phyloP scores from a whole-genome alignment of 2,329 filamentous ascomycete genomes.

The Plenodomus tracheiphilus region DNA sequence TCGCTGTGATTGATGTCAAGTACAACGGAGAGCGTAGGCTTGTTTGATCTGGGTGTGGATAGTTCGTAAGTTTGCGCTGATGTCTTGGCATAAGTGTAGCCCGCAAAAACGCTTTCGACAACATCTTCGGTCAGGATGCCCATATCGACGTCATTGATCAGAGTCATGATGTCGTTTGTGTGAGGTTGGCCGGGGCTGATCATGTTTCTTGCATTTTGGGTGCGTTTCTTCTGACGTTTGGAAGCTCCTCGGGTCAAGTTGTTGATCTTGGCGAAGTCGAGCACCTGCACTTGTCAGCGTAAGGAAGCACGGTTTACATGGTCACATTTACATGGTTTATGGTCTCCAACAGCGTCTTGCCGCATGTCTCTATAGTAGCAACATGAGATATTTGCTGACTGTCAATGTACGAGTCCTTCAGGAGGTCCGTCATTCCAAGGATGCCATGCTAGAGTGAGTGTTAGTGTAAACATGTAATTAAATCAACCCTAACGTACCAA shows the following conservation, averaged over 20 bases:
- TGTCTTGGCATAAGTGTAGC: conserved; percentile 39
- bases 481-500: conserved; percentile 32
- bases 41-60: conserved; percentile 15
- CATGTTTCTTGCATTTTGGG: conserved; percentile 33
- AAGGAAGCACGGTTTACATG: neutral
- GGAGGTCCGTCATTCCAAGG: conserved; percentile 48
- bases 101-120: conserved; percentile 43
- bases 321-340: conserved; percentile 43
- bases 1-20: conserved; percentile 41
- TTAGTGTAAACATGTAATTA: neutral
- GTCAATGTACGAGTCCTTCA: conserved; percentile 38
- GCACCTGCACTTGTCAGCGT: conserved; percentile 30
- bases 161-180: conserved; percentile 40
- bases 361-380: conserved; percentile 45
- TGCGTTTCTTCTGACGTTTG: conserved; percentile 35
- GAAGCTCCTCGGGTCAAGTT: conserved; percentile 37
- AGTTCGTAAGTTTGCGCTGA: conserved; percentile 32
- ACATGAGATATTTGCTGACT: conserved; percentile 47
- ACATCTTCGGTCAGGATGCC: conserved; percentile 42
- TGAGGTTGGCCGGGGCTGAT: conserved; percentile 36
- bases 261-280: conserved; percentile 49
- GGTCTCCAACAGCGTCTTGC: conserved; percentile 46
- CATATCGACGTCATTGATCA: conserved; percentile 42
- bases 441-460: conserved; percentile 55
- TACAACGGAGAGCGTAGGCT: conserved; percentile 33